Evolutionary conservation across 2,329 filamentous ascomycete genomes (phyloP), one percentile per base, ranked within the genome.

Genomic region (Didymella exigua): DNA sequence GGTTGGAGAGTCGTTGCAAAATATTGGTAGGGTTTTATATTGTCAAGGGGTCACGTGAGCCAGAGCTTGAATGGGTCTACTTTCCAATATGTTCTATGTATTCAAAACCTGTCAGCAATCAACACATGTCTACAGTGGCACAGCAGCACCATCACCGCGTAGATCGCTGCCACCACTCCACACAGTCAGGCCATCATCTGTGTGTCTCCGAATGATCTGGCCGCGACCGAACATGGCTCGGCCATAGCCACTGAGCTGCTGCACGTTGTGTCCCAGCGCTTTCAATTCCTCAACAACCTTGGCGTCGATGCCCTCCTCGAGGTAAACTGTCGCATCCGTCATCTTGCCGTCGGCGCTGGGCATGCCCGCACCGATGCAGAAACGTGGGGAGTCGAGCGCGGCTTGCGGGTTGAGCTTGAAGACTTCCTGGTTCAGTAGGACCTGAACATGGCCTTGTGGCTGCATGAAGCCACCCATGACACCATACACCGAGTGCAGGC

Each of bases 391-490:
- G 70, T 99, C 95, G 0, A 98, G 82, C 2, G 93, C 92, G 55
- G 91, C 86, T 76, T 99, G 95, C 0, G 93, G 92, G 59, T 88
- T 89, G 48, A 91, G 81, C 1, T 87, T 86, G 65, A 93, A 96
- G 0, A 92, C 85, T 0, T 96, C 77, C 84, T 96, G 93, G 62
- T 96, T 96, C 2, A 98, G 81, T 9, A 99, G 78, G 0, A 96
- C 92, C 75, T 98, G 95, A 0, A 98, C 88, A 57, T 98, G 95
- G 19, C 93, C 95, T 76, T 98, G 95, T 0, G 95, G 95, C 77
- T 99, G 95, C 90, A 98, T 98, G 77, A 96, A 98, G 2, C 92
- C 93, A 47, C 95, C 95, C 95, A 98, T 98, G 56, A 98, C 93
- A 48, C 95, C 95, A 68, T 93, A 97, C 0, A 96, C 89, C 4